phyloP scores from a whole-genome alignment of 2,329 filamentous ascomycete species.

The Sporothrix euskadiensis region DNA sequence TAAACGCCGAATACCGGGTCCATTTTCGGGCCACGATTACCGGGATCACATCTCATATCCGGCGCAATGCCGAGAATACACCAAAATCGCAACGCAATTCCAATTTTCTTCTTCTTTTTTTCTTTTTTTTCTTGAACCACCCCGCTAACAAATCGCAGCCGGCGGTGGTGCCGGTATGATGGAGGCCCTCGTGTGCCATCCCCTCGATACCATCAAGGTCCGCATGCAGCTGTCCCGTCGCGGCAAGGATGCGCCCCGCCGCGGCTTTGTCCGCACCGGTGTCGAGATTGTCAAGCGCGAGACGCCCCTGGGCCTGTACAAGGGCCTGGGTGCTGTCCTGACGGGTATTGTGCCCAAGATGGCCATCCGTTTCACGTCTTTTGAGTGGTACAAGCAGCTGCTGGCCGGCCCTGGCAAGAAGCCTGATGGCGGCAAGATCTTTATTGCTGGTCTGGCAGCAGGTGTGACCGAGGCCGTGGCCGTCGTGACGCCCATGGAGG shows the following conservation, averaged over 20 bases:
- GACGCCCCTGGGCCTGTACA: conserved; percentile 91
- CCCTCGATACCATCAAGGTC: conserved; percentile 96
- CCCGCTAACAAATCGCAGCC: conserved; percentile 53
- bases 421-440: conserved; percentile 70
- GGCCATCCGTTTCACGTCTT: conserved; percentile 98
- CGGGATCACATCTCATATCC: background rate
- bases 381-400: conserved; percentile 89
- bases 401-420: conserved; percentile 63
- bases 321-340: conserved; percentile 93
- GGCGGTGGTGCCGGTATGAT: conserved; percentile 98
- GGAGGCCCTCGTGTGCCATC: conserved; percentile 95
- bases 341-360: conserved; percentile 98
- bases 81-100: background rate
- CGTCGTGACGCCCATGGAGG: conserved; percentile 98
- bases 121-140: background rate
- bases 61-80: background rate
- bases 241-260: conserved; percentile 78
- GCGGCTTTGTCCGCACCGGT: conserved; percentile 86
- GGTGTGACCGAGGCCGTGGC: conserved; percentile 96
- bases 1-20: background rate
- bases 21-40: background rate
- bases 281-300: conserved; percentile 83
- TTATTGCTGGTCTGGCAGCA: conserved; percentile 75
- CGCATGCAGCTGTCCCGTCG: conserved; percentile 96
- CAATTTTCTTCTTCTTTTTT: too few species aligned